Conservation (phyloP, 192 early-diverging fungal genomes). For the Coemansia sp. region DNA sequence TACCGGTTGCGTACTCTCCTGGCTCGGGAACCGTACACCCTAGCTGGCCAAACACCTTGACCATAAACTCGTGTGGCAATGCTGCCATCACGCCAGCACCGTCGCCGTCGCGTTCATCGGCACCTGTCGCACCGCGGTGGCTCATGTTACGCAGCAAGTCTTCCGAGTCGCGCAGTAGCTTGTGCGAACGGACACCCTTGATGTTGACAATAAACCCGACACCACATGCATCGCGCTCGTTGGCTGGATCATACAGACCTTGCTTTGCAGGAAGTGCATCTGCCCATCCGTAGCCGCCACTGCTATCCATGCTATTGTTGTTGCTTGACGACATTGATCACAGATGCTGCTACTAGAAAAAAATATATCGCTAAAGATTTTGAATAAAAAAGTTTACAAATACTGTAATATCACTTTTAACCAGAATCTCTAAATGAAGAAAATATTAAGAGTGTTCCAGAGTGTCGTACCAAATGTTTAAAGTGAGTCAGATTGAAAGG, state of each 20-base stretch:
- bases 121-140: constrained; percentile 92
- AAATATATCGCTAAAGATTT: too few species aligned
- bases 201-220: constrained; percentile 97
- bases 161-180: constrained; percentile 86
- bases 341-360: too few species aligned
- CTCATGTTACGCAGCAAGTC: constrained; percentile 98
- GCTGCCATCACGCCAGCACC: constrained; percentile 97
- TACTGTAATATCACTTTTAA: too few species aligned
- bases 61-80: constrained; percentile 89
- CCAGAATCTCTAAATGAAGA: too few species aligned
- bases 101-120: constrained; percentile 94
- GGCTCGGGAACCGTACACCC: constrained; percentile 65
- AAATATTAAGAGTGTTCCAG: too few species aligned
- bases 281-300: constrained; percentile 63
- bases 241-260: constrained; percentile 83
- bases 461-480: too few species aligned
- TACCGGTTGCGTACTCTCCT: constrained; percentile 96
- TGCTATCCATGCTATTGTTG: neutral
- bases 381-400: too few species aligned
- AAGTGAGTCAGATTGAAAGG: too few species aligned
- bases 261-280: constrained; percentile 79
- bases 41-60: constrained; percentile 58
- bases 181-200: constrained; percentile 78
- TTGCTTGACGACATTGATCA: neutral
- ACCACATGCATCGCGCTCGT: constrained; percentile 95